phyloP scores from a whole-genome alignment of 2,329 filamentous ascomycete species.

The Dothistroma pini region DNA sequence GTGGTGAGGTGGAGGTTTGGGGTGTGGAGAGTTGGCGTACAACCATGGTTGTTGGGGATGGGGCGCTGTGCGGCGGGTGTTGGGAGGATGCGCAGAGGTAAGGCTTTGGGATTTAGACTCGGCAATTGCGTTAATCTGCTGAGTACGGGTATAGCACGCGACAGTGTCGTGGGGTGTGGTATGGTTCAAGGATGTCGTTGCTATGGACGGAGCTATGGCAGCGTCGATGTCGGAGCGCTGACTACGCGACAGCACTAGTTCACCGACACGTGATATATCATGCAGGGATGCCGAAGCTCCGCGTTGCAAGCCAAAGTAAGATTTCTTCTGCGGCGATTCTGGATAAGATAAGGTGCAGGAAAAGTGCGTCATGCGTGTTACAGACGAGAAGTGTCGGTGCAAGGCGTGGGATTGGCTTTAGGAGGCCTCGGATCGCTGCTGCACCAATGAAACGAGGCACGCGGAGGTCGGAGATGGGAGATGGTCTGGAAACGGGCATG shows the following conservation, averaged over 20 bases:
- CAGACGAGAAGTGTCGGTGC: neutral
- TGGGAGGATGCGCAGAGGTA: neutral
- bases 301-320: neutral
- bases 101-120: no score
- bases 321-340: neutral
- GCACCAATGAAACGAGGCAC: neutral
- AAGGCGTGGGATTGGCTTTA: neutral
- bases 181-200: neutral
- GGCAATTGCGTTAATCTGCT: no score
- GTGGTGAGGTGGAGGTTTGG: neutral
- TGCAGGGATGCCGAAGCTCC: neutral
- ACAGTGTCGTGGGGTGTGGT: neutral
- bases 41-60: constrained; percentile 6
- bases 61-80: neutral
- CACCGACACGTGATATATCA: neutral
- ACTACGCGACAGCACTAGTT: neutral
- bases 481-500: neutral
- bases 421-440: neutral
- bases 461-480: neutral
- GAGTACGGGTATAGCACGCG: neutral
- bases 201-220: neutral
- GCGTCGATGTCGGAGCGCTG: neutral
- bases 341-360: neutral
- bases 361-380: neutral
- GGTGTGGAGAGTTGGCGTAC: constrained; percentile 1